Percentiles rank a stretch among this genome's conserved stretches.
These are phyloP conservation scores for Yamadazyma tumulicola DNA, from an alignment of 805 yeast genomes.

Conservation along the genomic window DNA sequence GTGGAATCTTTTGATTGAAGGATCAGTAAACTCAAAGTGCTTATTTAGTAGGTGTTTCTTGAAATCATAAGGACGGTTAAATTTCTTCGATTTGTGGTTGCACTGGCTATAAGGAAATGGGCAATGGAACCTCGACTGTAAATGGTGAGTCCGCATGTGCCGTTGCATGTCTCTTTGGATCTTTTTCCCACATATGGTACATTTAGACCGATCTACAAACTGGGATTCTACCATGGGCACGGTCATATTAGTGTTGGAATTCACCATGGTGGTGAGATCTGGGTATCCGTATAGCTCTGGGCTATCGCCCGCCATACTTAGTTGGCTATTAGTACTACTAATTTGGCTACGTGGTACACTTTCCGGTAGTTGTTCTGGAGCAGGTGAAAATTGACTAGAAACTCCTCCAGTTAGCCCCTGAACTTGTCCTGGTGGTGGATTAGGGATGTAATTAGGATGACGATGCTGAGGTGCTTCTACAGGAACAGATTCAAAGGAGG, in stretches of 20 bases:
- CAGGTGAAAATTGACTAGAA: not conserved
- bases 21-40: conserved; percentile 55
- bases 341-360: not conserved
- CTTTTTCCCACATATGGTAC: conserved; percentile 51
- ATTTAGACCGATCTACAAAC: conserved; percentile 39
- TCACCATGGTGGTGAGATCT: conserved; percentile 37
- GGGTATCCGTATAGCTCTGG: conserved; percentile 21
- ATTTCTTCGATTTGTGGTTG: conserved; percentile 56
- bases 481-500: not conserved
- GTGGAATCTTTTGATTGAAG: conserved; percentile 40
- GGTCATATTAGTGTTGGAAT: conserved; percentile 28
- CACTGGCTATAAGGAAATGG: conserved; percentile 54
- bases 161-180: conserved; percentile 60
- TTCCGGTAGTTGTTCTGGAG: not conserved
- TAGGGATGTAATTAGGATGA: not conserved
- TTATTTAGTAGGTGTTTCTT: conserved; percentile 61
- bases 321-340: not conserved
- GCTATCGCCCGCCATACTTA: not conserved
- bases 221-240: conserved; percentile 36
- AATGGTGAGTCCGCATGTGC: conserved; percentile 61
- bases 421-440: no score
- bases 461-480: not conserved
- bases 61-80: conserved; percentile 66
- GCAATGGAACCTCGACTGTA: conserved; percentile 54
- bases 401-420: no score